Evolutionary conservation across 257 asterid species (phyloP).

Genomic region (Haberlea rhodopensis): DNA sequence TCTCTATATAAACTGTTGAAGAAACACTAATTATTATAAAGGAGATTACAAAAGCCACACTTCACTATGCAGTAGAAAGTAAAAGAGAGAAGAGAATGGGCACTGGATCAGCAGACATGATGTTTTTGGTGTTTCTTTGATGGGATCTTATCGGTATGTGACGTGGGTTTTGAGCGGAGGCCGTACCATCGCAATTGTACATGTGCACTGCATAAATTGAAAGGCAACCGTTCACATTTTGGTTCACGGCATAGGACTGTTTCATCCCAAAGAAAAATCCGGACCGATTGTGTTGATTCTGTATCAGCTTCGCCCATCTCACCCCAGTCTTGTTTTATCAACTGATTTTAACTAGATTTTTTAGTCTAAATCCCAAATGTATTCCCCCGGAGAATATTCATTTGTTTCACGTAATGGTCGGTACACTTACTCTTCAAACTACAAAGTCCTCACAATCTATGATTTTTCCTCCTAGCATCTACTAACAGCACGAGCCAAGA

Average conservation of each 20-base stretch:
- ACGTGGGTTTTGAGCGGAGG: constrained; percentile 38
- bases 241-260: constrained; percentile 23
- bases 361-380: background rate
- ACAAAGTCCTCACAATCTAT: too few relatives aligned
- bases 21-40: constrained; percentile 20
- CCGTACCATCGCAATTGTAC: constrained; percentile 42
- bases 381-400: background rate
- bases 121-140: constrained; percentile 29
- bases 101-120: constrained; percentile 31
- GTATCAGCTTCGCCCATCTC: constrained; percentile 18
- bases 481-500: background rate
- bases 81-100: constrained; percentile 31
- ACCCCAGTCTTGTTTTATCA: constrained; percentile 3
- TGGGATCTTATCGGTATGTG: constrained; percentile 36
- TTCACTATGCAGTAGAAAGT: background rate
- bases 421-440: too few relatives aligned
- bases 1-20: constrained; percentile 28
- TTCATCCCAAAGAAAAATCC: constrained; percentile 23
- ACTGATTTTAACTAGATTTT: background rate
- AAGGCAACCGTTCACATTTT: constrained; percentile 25
- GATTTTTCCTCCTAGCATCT: too few relatives aligned
- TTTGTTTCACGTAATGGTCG: too few relatives aligned
- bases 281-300: constrained; percentile 8
- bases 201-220: constrained; percentile 39
- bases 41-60: too few relatives aligned